Conservation (phyloP, 2,329 filamentous ascomycete genomes). For the Dryadomyces quercus-mongolicae region DNA sequence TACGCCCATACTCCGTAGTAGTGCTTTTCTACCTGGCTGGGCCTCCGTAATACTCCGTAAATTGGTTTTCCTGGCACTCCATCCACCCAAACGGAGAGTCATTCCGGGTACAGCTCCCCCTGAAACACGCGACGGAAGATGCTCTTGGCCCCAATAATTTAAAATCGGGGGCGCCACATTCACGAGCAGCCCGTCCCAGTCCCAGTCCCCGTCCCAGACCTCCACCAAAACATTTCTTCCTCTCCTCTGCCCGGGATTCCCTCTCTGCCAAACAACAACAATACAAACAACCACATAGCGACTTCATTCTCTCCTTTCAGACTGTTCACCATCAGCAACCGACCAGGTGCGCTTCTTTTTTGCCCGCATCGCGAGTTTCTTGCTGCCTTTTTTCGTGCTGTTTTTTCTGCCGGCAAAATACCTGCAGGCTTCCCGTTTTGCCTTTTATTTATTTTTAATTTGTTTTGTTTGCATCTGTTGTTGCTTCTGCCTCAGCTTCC, state of each 20-base stretch:
- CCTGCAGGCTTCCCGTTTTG: too few species aligned
- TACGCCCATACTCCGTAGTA: neutral
- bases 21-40: neutral
- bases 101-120: conserved; percentile 4
- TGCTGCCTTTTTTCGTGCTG: too few species aligned
- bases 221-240: conserved; percentile 1
- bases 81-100: conserved; percentile 2
- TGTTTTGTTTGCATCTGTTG: too few species aligned
- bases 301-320: neutral
- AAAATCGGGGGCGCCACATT: conserved; percentile 7
- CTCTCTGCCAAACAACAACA: neutral
- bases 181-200: neutral
- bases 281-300: neutral
- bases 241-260: neutral
- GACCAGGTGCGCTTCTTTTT: neutral
- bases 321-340: neutral
- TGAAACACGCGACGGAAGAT: conserved; percentile 6
- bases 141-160: conserved; percentile 7
- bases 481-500: too few species aligned
- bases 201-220: neutral
- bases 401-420: too few species aligned
- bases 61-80: neutral
- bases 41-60: conserved; percentile 1
- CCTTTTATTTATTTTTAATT: too few species aligned
- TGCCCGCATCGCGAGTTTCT: too few species aligned